Conservation (phyloP, 495 filamentous ascomycete species). For the Lophiostoma macrostomum region DNA sequence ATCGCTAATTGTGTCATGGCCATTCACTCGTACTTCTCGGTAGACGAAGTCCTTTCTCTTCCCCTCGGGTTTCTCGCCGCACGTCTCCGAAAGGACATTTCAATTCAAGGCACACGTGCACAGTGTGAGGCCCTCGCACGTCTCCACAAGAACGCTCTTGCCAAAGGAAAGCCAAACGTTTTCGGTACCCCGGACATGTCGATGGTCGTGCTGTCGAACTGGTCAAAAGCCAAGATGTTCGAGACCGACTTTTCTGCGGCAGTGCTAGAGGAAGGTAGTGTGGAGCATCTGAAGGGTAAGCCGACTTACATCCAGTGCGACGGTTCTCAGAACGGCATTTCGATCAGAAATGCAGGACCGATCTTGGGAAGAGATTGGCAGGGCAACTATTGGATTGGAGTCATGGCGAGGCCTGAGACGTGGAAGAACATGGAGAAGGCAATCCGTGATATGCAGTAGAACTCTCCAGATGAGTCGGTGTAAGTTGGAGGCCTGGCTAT, state of each 20-base stretch:
- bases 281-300: neutral
- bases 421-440: slow-evolving; percentile 17
- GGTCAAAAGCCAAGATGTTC: slow-evolving; percentile 9
- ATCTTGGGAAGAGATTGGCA: slow-evolving; percentile 14
- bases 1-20: slow-evolving; percentile 7
- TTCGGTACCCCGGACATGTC: slow-evolving; percentile 7
- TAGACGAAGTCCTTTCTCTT: neutral
- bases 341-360: slow-evolving; percentile 1
- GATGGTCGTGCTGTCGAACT: slow-evolving; percentile 4
- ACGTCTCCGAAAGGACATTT: slow-evolving; percentile 15
- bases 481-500: too few species aligned
- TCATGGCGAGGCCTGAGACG: neutral
- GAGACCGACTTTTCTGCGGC: slow-evolving; percentile 15
- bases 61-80: slow-evolving; percentile 16
- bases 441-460: slow-evolving; percentile 1
- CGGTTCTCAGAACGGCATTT: neutral
- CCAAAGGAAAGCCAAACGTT: neutral
- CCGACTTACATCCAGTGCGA: slow-evolving; percentile 1
- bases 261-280: slow-evolving; percentile 2
- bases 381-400: slow-evolving; percentile 19
- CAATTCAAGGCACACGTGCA: neutral
- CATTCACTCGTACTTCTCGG: slow-evolving; percentile 12
- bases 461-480: too few species aligned
- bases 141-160: neutral
- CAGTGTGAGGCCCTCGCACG: neutral